These are phyloP conservation scores for Monosporozyma siamensis DNA, from an alignment of 805 yeast genomes.

Conservation along the genomic window DNA sequence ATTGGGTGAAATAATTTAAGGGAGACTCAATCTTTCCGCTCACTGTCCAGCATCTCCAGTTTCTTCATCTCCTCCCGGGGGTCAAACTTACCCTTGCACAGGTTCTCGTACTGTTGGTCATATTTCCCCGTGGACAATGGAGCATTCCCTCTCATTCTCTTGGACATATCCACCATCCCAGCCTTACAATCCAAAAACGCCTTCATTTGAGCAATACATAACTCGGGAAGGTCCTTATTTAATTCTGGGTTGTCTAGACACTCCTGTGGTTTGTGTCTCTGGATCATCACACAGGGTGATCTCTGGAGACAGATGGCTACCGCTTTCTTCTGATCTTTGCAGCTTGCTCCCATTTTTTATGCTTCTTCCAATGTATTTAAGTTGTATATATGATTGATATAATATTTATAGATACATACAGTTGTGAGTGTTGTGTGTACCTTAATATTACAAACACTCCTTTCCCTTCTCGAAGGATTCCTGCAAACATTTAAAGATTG, in stretches of 20 bases:
- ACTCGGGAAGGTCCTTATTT: conserved; percentile 69
- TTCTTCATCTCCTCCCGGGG: conserved; percentile 73
- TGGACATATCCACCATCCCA: conserved; percentile 86
- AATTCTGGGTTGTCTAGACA: conserved; percentile 78
- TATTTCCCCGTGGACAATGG: conserved; percentile 87
- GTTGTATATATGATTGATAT: no score
- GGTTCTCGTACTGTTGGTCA: conserved; percentile 75
- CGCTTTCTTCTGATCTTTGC: conserved; percentile 90
- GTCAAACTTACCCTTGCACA: conserved; percentile 74
- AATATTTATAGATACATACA: no score
- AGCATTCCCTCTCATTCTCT: conserved; percentile 88
- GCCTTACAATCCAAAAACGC: conserved; percentile 85
- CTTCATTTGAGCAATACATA: conserved; percentile 74
- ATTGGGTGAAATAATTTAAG: no score
- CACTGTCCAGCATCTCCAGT: conserved; percentile 51
- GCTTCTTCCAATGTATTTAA: not conserved
- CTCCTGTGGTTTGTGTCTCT: conserved; percentile 81
- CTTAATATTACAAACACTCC: no score
- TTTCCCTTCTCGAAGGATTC: no score
- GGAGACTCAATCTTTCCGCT: conserved; percentile 32
- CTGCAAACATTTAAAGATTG: no score
- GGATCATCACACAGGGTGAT: conserved; percentile 90
- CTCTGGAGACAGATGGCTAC: conserved; percentile 92
- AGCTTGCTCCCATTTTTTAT: conserved; percentile 57
- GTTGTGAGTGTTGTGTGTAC: no score